Evolutionary conservation across 2,329 filamentous ascomycete genomes (phyloP), one percentile per base, ranked within the genome.

Genomic region (Sclerotinia nivalis): DNA sequence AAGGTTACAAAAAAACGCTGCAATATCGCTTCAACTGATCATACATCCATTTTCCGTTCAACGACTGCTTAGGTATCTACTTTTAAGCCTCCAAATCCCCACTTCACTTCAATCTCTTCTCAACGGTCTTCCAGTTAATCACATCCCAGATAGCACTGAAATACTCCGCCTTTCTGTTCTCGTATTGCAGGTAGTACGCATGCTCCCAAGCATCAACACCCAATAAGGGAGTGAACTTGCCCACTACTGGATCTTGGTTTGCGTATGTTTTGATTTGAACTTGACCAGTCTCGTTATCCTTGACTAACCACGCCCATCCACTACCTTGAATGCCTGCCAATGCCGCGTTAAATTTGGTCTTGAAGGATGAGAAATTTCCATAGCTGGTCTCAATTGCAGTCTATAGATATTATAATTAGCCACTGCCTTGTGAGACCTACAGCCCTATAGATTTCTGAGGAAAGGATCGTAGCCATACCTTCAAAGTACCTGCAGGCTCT

Each of bases 121-220:
- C 89, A 58, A 93, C 94, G 45, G 91, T 88, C 87, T 93, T 93
- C 94, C 94, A 97, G 89, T 97, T 97, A 81, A 97, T 85, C 64
- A 97, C 93, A 76, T 97, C 92, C 94, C 94, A 97, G 80, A 97
- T 91, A 71, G 93, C 93, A 77, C 87, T 87, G 82, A 97, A 97
- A 86, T 97, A 97, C 84, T 97, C 93, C 70, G 91, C 93, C 89
- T 97, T 97, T 82, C 93, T 90, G 86, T 97, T 97, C 88, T 97
- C 88, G 84, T 97, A 97, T 84, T 97, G 93, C 72, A 97, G 86
- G 83, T 97, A 96, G 85, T 96, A 97, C 66, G 93, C 93, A 83
- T 97, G 93, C 86, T 97, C 93, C 93, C 93, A 97, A 68, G 93
- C 94, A 83, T 97, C 94, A 77, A 97, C 91, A 70, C 94, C 94